Evolutionary conservation across 106 monocot species (phyloP).

Genomic region (Allium fistulosum): DNA sequence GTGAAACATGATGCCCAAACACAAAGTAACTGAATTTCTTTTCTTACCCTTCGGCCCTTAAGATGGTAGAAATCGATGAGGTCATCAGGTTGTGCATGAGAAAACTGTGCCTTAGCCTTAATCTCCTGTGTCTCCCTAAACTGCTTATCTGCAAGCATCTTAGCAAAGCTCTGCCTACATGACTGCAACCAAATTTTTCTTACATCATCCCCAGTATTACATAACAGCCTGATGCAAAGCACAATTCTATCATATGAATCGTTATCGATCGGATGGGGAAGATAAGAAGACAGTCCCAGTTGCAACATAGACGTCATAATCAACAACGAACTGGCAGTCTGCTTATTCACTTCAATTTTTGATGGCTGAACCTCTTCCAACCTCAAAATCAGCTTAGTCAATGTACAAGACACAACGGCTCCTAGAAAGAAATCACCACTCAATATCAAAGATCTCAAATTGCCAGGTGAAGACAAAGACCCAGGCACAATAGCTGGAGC

Average conservation of each 20-base stretch:
- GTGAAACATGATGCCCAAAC: background rate
- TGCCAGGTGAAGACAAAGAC: conserved; percentile 41
- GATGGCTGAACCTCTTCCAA: conserved; percentile 83
- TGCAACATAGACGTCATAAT: conserved; percentile 84
- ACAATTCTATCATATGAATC: conserved; percentile 84
- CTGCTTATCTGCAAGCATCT: conserved; percentile 88
- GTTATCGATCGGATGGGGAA: conserved; percentile 70
- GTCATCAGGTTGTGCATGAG: conserved; percentile 91
- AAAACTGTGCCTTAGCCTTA: conserved; percentile 65
- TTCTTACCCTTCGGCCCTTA: conserved; percentile 78
- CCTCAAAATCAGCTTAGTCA: conserved; percentile 79
- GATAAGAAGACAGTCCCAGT: conserved; percentile 64
- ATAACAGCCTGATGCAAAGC: conserved; percentile 77
- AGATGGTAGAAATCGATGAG: conserved; percentile 96
- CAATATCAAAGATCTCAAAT: conserved; percentile 74
- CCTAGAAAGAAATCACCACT: conserved; percentile 83
- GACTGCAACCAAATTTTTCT: conserved; percentile 83
- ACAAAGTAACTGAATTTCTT: background rate
- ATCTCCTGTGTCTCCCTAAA: conserved; percentile 79
- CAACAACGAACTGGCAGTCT: conserved; percentile 38
- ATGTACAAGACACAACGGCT: conserved; percentile 63
- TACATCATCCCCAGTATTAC: conserved; percentile 83
- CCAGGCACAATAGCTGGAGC: conserved; percentile 50
- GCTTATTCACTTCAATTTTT: conserved; percentile 56
- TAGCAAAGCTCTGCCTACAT: conserved; percentile 81